Conservation (phyloP, 1,284 basidiomycete genomes). For the Schizophyllum commune region DNA sequence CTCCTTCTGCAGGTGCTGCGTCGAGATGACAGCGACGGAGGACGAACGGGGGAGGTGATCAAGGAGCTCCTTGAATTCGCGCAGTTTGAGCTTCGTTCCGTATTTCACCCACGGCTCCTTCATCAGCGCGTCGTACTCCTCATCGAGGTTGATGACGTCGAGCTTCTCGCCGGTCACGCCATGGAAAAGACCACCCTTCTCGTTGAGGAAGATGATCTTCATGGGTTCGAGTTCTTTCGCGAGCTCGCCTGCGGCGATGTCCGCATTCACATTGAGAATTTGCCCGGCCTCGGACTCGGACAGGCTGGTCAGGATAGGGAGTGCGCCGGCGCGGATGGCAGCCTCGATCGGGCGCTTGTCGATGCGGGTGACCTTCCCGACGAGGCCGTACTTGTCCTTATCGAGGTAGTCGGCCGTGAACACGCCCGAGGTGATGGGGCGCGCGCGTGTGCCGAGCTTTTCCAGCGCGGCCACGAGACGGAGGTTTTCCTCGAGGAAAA, state of each 20-base stretch:
- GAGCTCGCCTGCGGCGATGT: conserved; percentile 92
- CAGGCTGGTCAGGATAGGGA: conserved; percentile 89
- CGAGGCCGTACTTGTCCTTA: conserved; percentile 89
- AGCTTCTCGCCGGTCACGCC: conserved; percentile 94
- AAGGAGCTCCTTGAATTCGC: conserved; percentile 98
- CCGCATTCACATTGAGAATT: conserved; percentile 95
- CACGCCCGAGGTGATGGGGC: conserved; percentile 92
- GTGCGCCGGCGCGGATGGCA: conserved; percentile 86
- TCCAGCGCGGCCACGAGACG: conserved; percentile 88
- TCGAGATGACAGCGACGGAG: conserved; percentile 96
- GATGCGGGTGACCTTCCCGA: conserved; percentile 87
- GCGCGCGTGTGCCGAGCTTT: conserved; percentile 86
- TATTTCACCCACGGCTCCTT: conserved; percentile 99
- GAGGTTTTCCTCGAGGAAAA: conserved; percentile 93
- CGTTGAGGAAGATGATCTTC: conserved; percentile 98
- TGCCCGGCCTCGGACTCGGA: conserved; percentile 90
- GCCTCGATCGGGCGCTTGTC: conserved; percentile 95
- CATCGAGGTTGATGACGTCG: conserved; percentile 95
- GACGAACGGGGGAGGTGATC: conserved; percentile 98
- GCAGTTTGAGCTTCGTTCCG: conserved; percentile 98
- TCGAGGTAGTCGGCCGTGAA: conserved; percentile 95
- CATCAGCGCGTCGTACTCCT: conserved; percentile 97
- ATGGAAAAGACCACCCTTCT: conserved; percentile 97
- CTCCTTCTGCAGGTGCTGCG: conserved; percentile 92
- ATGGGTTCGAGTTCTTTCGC: conserved; percentile 96